Base-by-base conservation (phyloP, 176 grass and related monocot species). In the Alloteropsis semialata region DNA sequence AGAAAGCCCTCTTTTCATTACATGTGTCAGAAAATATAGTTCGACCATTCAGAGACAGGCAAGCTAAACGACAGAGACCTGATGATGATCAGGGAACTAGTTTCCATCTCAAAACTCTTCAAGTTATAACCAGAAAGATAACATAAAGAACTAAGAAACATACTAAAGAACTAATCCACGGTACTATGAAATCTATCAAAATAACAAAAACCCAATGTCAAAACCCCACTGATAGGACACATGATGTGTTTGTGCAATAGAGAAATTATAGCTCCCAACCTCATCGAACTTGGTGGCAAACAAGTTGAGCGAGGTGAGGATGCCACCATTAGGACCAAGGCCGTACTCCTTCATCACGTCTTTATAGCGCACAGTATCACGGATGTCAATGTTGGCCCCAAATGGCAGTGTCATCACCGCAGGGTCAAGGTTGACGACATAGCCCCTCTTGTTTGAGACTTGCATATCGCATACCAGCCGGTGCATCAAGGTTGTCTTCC, bases 261-360 rank as follows among this genome's bases (percentile, higher is more conserved):
- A 34, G 2, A 60, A 13, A 79, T 25, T n/a, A 53, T 44, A 10
- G 2, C 25, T 25, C 32, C 34, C 2, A 57, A 94, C 93, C 91
- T 99, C 93, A 25, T 99, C 87, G 12, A 99, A 93, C 77, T 99
- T 96, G 67, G 93, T 96, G 37, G 91, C 59, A 78, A 99, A 96
- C 22, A 96, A 86, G 88, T 99, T 99, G 32, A 99, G 82, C 0
- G 91, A 99, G 42, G 96, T 99, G 30, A 99, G 84, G 77, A 99
- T 96, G 39, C 89, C 93, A 6, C 96, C 96, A 44, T 99, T 99
- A n/a, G 96, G 96, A 44, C 96, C 96, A 44, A 99, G 92, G 16
- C 87, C 87, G 24, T 99, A 93, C 83, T 99, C 93, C 88, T 96
- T 99, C 96, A 96, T 99, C 69, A 99, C 91, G 69, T 99, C 96